Evolutionary conservation across 1,284 basidiomycete genomes (phyloP), one percentile per base, ranked within the genome.

Genomic region (Cryptococcus sp.): DNA sequence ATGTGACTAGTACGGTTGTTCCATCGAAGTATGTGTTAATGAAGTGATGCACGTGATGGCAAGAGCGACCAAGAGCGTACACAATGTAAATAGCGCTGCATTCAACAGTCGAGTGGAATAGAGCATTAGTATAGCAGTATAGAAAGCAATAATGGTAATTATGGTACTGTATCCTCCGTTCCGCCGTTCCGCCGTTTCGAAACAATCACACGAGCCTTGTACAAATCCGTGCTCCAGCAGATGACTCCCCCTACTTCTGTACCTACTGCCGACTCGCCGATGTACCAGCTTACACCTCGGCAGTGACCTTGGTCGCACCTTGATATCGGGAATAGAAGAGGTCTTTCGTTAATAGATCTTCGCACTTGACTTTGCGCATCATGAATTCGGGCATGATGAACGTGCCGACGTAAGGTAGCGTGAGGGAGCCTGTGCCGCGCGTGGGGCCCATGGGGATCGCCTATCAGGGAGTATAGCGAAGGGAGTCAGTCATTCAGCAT

Each of bases 371-470:
- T 27, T 45, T 55, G 47, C 64, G 61, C n/a, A 73, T 58, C 61
- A 72, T 62, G 17, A 66, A 57, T 47, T 60, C 47, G 2, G 71
- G 71, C n/a, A 61, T 52, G 13, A 60, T 22, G 23, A 66, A 53
- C 17, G 58, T 61, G 16, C 73, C 71, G 4, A 70, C 42, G 10
- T 62, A 23, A 2, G 73, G 73, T 13, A 75, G 51, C 10, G 63
- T 67, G 41, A 70, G 41, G 13, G 54, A 45, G 6, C 74, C 74
- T 2, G 65, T 62, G 16, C 72, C 74, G 20, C 53, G 57, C 5
- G 48, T 47, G 0, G 64, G 57, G 27, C 74, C 74, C 20, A 76
- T 60, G 8, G 74, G 69, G 48, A 76, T 65, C 50, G 73, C 61
- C 64, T 67, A 23, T 15, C 48, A 53, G 16, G 30, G 6, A 15